Conservation (phyloP, 192 early-diverging fungal species). For the Linnemannia zychae region DNA sequence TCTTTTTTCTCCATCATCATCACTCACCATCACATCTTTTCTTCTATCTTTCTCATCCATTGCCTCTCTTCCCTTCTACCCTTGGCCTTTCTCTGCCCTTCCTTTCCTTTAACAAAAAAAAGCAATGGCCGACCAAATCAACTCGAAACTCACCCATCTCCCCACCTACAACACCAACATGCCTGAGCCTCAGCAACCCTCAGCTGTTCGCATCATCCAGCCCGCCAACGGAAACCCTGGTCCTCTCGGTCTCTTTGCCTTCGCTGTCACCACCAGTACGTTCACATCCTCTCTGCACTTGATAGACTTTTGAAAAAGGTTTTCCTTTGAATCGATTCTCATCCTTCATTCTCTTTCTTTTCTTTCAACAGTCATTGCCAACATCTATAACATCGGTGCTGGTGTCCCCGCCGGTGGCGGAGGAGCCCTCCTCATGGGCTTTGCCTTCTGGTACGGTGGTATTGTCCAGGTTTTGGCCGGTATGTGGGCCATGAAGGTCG, state of each 20-base stretch:
- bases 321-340: neutral
- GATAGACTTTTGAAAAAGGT: neutral
- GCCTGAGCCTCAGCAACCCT: constrained; percentile 8
- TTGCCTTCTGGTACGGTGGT: constrained; percentile 84
- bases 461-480: constrained; percentile 84
- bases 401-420: constrained; percentile 62
- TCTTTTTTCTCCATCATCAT: neutral
- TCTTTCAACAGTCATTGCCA: constrained; percentile 65
- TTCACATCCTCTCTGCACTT: neutral
- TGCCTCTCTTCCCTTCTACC: neutral
- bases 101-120: neutral
- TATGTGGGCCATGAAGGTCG: constrained; percentile 84
- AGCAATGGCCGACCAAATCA: neutral
- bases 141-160: neutral
- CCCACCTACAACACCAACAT: constrained; percentile 12
- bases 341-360: neutral
- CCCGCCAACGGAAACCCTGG: constrained; percentile 68
- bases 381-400: constrained; percentile 75
- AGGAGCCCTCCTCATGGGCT: constrained; percentile 68
- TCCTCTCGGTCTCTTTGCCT: constrained; percentile 74
- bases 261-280: constrained; percentile 72
- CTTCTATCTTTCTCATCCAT: neutral
- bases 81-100: neutral
- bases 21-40: neutral
- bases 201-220: constrained; percentile 40